Percentiles rank a stretch among this genome's conserved stretches.
Conservation (phyloP, 768 basidiomycete species). For the Amylocystis lapponica region DNA sequence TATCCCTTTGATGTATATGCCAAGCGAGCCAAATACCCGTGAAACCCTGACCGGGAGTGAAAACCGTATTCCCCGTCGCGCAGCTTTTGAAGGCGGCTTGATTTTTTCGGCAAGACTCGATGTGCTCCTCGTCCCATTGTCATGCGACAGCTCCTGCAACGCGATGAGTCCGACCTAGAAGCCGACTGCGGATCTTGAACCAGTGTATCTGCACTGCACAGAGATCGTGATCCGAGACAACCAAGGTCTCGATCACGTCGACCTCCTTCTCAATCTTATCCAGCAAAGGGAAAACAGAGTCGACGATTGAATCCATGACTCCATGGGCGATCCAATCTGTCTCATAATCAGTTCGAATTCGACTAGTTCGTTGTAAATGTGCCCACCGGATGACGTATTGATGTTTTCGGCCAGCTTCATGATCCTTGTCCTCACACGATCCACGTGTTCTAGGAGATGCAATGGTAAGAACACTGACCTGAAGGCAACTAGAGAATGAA, state of each 20-base stretch:
- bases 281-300: constrained; percentile 85
- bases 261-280: constrained; percentile 79
- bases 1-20: too few relatives aligned
- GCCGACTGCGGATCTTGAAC: background rate
- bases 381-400: constrained; percentile 68
- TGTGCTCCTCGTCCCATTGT: background rate
- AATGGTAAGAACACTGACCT: constrained; percentile 3
- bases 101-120: constrained; percentile 1
- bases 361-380: background rate
- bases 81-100: background rate
- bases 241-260: constrained; percentile 65
- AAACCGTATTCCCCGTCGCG: constrained; percentile 6
- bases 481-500: background rate
- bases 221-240: constrained; percentile 36
- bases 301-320: constrained; percentile 88
- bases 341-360: background rate
- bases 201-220: too few relatives aligned
- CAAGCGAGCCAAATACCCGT: too few relatives aligned
- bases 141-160: background rate
- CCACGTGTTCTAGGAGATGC: constrained; percentile 56
- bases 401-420: constrained; percentile 53
- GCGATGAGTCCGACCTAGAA: background rate
- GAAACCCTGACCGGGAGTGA: constrained; percentile 1
- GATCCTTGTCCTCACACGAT: constrained; percentile 69
- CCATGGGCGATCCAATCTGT: constrained; percentile 95